Percentiles rank a stretch among this genome's conserved stretches.
Conservation (phyloP, 2,329 filamentous ascomycete species). For the Nemania abortiva region DNA sequence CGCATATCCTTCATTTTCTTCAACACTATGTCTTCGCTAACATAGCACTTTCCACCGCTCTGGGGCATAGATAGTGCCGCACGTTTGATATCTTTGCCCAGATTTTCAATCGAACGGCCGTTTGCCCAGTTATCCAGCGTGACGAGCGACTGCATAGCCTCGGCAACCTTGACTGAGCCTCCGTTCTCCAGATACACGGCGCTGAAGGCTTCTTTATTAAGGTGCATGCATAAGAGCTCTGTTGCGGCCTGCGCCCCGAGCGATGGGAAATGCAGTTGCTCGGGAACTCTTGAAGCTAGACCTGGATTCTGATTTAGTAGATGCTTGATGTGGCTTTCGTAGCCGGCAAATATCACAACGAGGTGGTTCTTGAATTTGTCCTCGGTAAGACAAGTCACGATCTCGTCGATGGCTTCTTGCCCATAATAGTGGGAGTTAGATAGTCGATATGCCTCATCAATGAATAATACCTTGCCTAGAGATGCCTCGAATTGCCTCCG, state of each 20-base stretch:
- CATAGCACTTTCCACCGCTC: background rate
- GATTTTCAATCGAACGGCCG: constrained; percentile 28
- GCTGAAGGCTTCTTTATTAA: constrained; percentile 20
- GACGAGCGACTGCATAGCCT: constrained; percentile 18
- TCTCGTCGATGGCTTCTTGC: constrained; percentile 63
- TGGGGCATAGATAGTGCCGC: background rate
- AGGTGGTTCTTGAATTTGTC: constrained; percentile 24
- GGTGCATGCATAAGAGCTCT: constrained; percentile 14
- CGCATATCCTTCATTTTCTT: constrained; percentile 10
- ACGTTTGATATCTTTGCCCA: constrained; percentile 21
- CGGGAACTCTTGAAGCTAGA: constrained; percentile 31
- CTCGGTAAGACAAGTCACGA: constrained; percentile 14
- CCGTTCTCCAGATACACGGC: background rate
- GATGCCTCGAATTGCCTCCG: constrained; percentile 63
- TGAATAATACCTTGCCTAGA: constrained; percentile 75
- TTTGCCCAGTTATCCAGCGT: constrained; percentile 23
- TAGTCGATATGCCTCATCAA: constrained; percentile 79
- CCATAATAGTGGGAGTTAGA: constrained; percentile 66
- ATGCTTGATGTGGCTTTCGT: constrained; percentile 27
- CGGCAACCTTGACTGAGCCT: background rate
- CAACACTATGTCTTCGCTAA: constrained; percentile 7
- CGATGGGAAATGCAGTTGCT: constrained; percentile 31
- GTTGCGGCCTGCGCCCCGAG: constrained; percentile 8
- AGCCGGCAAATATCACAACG: constrained; percentile 20
- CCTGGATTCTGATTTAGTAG: constrained; percentile 36